A percentile compares a stretch with the other conserved stretches of the same genome.
phyloP scores from a whole-genome alignment of 108 stramenopile genomes.

The Cylindrotheca closterium region DNA sequence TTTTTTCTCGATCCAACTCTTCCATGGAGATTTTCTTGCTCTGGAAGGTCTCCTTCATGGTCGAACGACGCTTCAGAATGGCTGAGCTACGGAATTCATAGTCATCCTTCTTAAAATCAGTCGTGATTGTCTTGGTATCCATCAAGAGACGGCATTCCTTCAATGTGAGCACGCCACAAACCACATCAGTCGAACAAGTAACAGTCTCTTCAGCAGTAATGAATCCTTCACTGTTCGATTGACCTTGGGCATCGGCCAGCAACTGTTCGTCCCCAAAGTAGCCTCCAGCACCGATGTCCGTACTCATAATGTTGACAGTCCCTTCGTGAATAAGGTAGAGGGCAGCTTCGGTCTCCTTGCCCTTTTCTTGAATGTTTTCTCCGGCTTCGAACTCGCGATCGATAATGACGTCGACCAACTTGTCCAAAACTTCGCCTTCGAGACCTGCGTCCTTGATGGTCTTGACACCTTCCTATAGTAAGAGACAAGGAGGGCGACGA shows the following conservation, averaged over 20 bases:
- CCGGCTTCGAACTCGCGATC: conserved; percentile 57
- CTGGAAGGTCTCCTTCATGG: not conserved
- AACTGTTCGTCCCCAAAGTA: conserved; percentile 61
- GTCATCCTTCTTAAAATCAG: not conserved
- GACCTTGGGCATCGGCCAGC: conserved; percentile 15
- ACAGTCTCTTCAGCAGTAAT: conserved; percentile 27
- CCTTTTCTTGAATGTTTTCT: conserved; percentile 73
- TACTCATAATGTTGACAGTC: not conserved
- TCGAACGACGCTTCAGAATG: not conserved
- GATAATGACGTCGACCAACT: conserved; percentile 38
- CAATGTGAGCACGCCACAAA: conserved; percentile 67
- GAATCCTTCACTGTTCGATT: not conserved
- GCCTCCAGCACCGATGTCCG: conserved; percentile 30
- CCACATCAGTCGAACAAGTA: conserved; percentile 31
- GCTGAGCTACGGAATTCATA: not conserved
- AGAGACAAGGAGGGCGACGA: no score
- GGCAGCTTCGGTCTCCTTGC: conserved; percentile 46
- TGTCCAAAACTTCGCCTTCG: conserved; percentile 36
- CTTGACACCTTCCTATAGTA: conserved; percentile 21
- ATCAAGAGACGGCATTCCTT: conserved; percentile 64
- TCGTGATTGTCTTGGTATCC: conserved; percentile 19
- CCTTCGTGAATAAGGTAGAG: conserved; percentile 68
- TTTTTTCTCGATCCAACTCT: conserved; percentile 34
- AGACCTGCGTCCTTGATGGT: conserved; percentile 44
- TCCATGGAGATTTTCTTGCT: conserved; percentile 12